A percentile compares a stretch with the other conserved stretches of the same genome.
These are phyloP conservation scores for Botrytis paeoniae DNA, from an alignment of 2,329 filamentous ascomycete genomes.

Conservation along the genomic window DNA sequence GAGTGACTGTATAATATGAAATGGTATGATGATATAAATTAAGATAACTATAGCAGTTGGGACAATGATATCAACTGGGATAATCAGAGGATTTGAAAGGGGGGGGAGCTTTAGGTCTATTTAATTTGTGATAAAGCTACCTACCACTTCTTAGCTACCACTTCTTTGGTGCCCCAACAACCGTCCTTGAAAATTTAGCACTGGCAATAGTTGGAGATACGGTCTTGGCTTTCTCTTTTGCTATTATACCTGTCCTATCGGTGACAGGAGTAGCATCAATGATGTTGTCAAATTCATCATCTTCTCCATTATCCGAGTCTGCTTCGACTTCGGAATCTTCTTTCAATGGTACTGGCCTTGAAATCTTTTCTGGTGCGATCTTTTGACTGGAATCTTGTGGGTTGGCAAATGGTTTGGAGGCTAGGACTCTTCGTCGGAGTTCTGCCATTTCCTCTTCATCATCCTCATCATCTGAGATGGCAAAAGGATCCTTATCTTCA, in stretches of 20 bases:
- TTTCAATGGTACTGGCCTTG: constrained; percentile 52
- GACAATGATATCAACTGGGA: neutral
- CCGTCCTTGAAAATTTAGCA: constrained; percentile 38
- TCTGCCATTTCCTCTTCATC: constrained; percentile 89
- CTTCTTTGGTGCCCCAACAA: constrained; percentile 39
- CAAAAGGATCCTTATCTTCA: constrained; percentile 72
- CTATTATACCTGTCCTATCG: constrained; percentile 72
- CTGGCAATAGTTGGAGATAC: constrained; percentile 39
- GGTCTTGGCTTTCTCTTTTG: constrained; percentile 38
- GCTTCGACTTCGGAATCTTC: constrained; percentile 67
- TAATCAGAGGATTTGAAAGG: neutral
- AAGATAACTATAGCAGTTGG: neutral
- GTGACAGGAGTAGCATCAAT: constrained; percentile 89
- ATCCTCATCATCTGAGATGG: constrained; percentile 60
- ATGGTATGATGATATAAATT: neutral
- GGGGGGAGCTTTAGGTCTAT: neutral
- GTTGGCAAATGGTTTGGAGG: constrained; percentile 83
- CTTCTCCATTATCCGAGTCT: constrained; percentile 65
- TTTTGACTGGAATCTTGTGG: constrained; percentile 49
- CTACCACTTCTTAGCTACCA: constrained; percentile 40
- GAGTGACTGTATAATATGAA: no score
- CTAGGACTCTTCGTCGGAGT: constrained; percentile 82
- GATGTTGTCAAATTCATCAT: constrained; percentile 87
- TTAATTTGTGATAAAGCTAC: constrained; percentile 25
- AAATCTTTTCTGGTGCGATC: constrained; percentile 58